Evolutionary conservation across 1,139 yeast species (phyloP), one percentile per base, ranked within the genome.

Genomic region (Ogataea hybrid): DNA sequence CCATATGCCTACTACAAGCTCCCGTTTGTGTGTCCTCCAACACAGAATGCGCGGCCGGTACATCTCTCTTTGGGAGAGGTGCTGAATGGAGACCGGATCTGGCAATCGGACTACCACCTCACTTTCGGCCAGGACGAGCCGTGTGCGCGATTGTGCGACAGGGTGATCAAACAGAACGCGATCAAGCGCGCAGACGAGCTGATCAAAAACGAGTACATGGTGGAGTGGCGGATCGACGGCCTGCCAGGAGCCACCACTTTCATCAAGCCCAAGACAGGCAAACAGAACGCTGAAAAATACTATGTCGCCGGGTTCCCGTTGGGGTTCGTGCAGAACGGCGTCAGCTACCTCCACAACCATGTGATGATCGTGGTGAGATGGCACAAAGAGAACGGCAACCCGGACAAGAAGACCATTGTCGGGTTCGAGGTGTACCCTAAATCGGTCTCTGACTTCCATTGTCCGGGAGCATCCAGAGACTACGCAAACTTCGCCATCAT

Each of bases 371-470:
- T 88, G 16, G 71, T 89, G 35, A 73, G 96, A 55, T 85, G 81
- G 63, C 84, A 88, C 51, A 69, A 71, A 22, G 83, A 81, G 52
- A 56, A 63, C 16, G 73, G 73, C 3, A 55, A 56, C 41, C 51
- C 54, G 6, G 38, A 43, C 21, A 61, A 68, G 39, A 68, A 74
- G 51, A 75, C 85, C 2, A 85, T 89, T 53, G 96, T 88, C 17
- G 97, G 96, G 0, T 86, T 88, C 54, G 97, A 89, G 65, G 88
- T 87, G 7, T 88, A 88, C 57, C 96, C 96, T 9, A 83, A 80
- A 61, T 83, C 94, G 43, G 90, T 86, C 11, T 69, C 74, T 37
- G 82, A 79, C 56, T 76, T 67, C 50, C 70, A 71, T 31, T 84
- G 92, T 58, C 90, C 90, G 2, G 89, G 89, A 6, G 77, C 83